Evolutionary conservation across 1,284 basidiomycete genomes (phyloP).

Genomic region (Cutaneotrichosporon dermatis): DNA sequence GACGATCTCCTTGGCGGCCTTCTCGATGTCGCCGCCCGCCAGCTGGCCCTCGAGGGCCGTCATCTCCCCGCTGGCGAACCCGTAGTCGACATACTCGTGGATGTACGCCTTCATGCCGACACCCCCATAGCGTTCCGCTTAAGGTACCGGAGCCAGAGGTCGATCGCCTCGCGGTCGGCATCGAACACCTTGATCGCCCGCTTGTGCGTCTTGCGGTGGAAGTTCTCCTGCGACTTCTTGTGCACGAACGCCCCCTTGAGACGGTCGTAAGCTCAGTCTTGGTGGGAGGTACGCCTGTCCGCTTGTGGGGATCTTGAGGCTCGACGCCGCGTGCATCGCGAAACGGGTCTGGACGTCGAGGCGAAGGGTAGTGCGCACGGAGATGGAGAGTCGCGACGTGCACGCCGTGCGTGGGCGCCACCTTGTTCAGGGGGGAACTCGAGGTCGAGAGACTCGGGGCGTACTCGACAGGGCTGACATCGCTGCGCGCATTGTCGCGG

Average conservation of each 20-base stretch:
- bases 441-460: background rate
- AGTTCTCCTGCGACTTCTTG: conserved; percentile 96
- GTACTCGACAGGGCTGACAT: background rate
- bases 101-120: conserved; percentile 78
- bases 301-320: conserved; percentile 77
- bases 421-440: conserved; percentile 14
- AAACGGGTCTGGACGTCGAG: conserved; percentile 83
- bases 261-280: conserved; percentile 83
- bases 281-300: conserved; percentile 64
- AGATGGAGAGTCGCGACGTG: conserved; percentile 82
- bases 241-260: conserved; percentile 79
- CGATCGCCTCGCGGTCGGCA: conserved; percentile 71
- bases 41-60: conserved; percentile 32
- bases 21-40: conserved; percentile 19
- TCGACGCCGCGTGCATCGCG: conserved; percentile 72
- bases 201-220: conserved; percentile 77
- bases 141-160: conserved; percentile 77
- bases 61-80: conserved; percentile 57
- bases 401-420: conserved; percentile 57
- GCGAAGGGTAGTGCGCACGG: conserved; percentile 64
- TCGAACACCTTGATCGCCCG: conserved; percentile 88
- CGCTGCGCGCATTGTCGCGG: background rate
- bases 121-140: conserved; percentile 73
- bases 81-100: conserved; percentile 68
- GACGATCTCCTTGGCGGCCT: conserved; percentile 25